These are phyloP conservation scores for Glycine soja DNA, from an alignment of 306 rosid species.

Conservation along the genomic window DNA sequence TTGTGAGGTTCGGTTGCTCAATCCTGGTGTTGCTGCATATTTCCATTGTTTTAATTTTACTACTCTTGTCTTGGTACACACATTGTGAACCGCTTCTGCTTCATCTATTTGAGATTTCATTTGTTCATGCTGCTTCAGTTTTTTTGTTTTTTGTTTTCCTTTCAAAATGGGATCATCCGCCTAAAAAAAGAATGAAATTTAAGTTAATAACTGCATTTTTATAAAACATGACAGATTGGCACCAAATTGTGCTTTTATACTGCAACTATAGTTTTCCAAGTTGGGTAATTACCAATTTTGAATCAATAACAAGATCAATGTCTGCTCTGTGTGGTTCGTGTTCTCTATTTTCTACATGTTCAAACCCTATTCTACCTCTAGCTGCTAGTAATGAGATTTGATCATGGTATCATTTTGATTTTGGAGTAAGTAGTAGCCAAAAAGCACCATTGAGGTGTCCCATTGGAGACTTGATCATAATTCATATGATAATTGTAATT, in stretches of 20 bases:
- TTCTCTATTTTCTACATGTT: not conserved
- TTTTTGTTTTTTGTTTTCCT: not conserved
- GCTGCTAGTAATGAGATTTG: not conserved
- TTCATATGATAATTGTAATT: slow-evolving; percentile 3
- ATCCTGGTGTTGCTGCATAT: slow-evolving; percentile 16
- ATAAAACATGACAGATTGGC: not conserved
- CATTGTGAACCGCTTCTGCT: not conserved
- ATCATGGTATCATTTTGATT: not conserved
- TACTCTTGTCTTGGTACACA: slow-evolving; percentile 14
- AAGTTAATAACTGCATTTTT: not conserved
- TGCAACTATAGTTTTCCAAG: too few species aligned
- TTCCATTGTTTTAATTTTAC: slow-evolving; percentile 1
- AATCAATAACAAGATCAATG: slow-evolving; percentile 19
- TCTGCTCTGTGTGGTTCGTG: not conserved
- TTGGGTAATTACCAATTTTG: slow-evolving; percentile 20
- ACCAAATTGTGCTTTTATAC: too few species aligned
- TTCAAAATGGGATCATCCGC: too few species aligned
- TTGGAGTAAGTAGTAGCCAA: too few species aligned
- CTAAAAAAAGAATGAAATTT: not conserved
- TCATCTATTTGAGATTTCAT: slow-evolving; percentile 16
- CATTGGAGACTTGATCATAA: too few species aligned
- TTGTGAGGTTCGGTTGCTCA: slow-evolving; percentile 68
- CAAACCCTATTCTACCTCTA: not conserved
- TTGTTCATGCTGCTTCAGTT: not conserved
- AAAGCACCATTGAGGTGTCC: too few species aligned